Conservation (phyloP, 495 filamentous ascomycete species). For the Cudoniella acicularis region DNA sequence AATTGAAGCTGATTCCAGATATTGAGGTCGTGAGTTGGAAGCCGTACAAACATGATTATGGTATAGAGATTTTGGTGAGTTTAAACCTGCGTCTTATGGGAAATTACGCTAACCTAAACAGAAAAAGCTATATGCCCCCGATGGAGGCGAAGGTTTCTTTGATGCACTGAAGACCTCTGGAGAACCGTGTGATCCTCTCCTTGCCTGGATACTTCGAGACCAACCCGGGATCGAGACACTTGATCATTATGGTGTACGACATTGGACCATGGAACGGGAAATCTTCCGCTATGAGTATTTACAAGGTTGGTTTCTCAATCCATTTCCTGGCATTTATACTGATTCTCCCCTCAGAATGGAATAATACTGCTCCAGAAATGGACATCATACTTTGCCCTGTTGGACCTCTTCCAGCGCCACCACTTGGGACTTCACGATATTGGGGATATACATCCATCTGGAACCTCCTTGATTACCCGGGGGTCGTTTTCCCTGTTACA, state of each 20-base stretch:
- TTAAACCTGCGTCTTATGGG: not conserved
- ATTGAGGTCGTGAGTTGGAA: constrained; percentile 34
- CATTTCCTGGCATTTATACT: not conserved
- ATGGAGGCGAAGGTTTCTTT: not conserved
- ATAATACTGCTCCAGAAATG: not conserved
- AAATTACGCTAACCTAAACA: too few species aligned
- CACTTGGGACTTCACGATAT: constrained; percentile 49
- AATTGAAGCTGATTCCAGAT: constrained; percentile 34
- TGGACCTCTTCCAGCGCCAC: constrained; percentile 48
- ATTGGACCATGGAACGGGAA: not conserved
- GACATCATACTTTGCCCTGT: constrained; percentile 63
- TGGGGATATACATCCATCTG: constrained; percentile 62
- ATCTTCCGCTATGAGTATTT: not conserved
- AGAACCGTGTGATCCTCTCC: constrained; percentile 34
- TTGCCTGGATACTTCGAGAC: constrained; percentile 39
- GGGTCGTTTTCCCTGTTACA: constrained; percentile 43
- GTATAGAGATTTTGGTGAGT: constrained; percentile 37
- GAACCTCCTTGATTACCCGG: constrained; percentile 61
- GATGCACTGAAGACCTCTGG: not conserved
- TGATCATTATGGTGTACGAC: not conserved
- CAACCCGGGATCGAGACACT: constrained; percentile 45
- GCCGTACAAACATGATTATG: constrained; percentile 27
- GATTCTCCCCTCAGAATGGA: constrained; percentile 2
- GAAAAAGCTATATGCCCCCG: constrained; percentile 31
- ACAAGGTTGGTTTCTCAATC: not conserved